These are phyloP conservation scores for Russula lepida DNA, from an alignment of 768 basidiomycete genomes.

Conservation along the genomic window DNA sequence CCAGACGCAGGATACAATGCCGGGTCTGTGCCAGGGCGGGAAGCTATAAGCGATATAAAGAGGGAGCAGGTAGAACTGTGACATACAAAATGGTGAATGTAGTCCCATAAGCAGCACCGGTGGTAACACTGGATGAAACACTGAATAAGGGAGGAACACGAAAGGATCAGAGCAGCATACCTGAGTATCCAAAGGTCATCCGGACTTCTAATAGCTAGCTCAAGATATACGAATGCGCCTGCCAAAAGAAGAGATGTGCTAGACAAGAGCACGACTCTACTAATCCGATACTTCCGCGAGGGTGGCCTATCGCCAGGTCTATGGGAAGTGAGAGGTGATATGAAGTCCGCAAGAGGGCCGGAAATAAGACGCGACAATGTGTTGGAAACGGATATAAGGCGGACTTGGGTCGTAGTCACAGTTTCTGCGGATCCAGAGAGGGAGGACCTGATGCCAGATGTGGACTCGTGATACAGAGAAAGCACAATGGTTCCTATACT, in stretches of 20 bases:
- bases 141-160: neutral
- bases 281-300: constrained; percentile 46
- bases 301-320: constrained; percentile 32
- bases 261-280: constrained; percentile 53
- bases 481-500: constrained; percentile 73
- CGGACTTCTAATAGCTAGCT: constrained; percentile 39
- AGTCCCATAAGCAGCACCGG: constrained; percentile 61
- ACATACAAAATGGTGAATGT: constrained; percentile 66
- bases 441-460: constrained; percentile 9
- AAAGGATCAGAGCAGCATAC: constrained; percentile 29
- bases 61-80: neutral
- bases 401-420: constrained; percentile 57
- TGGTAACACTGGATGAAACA: constrained; percentile 41
- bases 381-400: constrained; percentile 60
- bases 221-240: constrained; percentile 49
- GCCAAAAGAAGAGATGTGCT: constrained; percentile 41
- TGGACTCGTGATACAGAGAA: constrained; percentile 40
- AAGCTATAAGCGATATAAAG: constrained; percentile 4
- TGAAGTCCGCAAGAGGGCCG: constrained; percentile 63
- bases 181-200: constrained; percentile 62
- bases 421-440: constrained; percentile 26
- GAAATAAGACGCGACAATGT: constrained; percentile 59
- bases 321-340: constrained; percentile 52
- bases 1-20: constrained; percentile 65
- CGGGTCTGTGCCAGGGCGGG: constrained; percentile 40